A percentile compares a stretch with the other conserved stretches of the same genome.
Evolutionary conservation across 2,329 filamentous ascomycete genomes (phyloP).

Genomic region (Sphaceloma murrayae): DNA sequence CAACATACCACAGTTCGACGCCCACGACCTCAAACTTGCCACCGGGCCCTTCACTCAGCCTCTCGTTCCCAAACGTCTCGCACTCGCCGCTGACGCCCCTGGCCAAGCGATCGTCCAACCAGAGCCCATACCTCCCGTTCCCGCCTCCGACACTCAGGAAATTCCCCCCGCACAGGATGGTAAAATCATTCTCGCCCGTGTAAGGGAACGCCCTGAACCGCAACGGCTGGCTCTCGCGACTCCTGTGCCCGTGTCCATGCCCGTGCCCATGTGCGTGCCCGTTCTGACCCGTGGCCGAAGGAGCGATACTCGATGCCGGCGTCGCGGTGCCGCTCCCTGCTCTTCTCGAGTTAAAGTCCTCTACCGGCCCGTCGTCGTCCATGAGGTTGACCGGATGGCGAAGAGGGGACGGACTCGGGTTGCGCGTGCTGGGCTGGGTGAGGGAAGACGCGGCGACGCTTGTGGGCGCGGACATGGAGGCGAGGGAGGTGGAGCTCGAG

Average conservation of each 20-base stretch:
- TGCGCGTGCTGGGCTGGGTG: conserved; percentile 2
- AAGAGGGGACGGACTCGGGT: neutral
- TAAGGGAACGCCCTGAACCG: conserved; percentile 97
- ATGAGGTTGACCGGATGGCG: neutral
- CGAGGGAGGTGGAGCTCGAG: conserved; percentile 24
- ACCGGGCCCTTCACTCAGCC: conserved; percentile 76
- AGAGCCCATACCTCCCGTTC: conserved; percentile 85
- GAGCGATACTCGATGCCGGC: neutral
- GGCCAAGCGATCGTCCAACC: conserved; percentile 80
- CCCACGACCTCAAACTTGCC: conserved; percentile 84
- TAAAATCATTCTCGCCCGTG: conserved; percentile 91
- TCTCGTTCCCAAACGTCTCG: conserved; percentile 90
- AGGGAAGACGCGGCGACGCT: too few relatives aligned
- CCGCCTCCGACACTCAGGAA: conserved; percentile 79
- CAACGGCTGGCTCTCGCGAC: conserved; percentile 32
- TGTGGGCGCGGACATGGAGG: conserved; percentile 19
- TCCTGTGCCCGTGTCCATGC: conserved; percentile 53
- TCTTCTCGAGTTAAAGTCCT: conserved; percentile 20
- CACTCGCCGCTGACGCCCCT: conserved; percentile 74
- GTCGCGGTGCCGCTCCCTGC: conserved; percentile 18
- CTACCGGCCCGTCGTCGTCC: conserved; percentile 14
- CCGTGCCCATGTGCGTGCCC: conserved; percentile 43
- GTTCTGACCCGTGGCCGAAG: conserved; percentile 21
- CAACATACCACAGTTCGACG: conserved; percentile 89
- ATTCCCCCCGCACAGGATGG: conserved; percentile 80